Conservation (phyloP, 257 asterid genomes). For the Solanum pinnatisectum region DNA sequence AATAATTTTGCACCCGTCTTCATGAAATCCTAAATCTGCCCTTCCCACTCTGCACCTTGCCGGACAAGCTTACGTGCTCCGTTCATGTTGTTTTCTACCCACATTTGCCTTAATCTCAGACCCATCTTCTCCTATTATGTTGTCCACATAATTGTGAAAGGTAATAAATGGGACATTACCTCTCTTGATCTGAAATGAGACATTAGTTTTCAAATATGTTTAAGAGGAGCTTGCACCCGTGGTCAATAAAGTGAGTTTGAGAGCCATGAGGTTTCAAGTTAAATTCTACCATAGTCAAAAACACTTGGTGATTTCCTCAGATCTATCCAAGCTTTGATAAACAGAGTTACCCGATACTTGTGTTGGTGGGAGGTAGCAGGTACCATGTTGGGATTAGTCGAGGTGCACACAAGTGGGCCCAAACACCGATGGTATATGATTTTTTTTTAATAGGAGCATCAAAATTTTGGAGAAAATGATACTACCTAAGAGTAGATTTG, state of each 20-base stretch:
- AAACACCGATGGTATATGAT: no score
- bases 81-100: background rate
- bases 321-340: background rate
- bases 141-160: background rate
- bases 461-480: background rate
- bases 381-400: background rate
- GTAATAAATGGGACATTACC: background rate
- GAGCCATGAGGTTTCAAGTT: background rate
- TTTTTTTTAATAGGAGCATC: background rate
- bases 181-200: background rate
- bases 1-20: background rate
- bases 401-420: background rate
- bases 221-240: background rate
- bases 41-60: background rate
- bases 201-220: background rate
- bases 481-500: background rate
- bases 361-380: background rate
- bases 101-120: background rate
- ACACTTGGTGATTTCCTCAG: background rate
- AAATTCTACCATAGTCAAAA: background rate
- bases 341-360: background rate
- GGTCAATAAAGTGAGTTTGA: background rate
- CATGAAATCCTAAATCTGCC: background rate
- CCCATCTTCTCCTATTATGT: background rate
- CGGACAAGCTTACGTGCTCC: background rate